Evolutionary conservation across 2,329 filamentous ascomycete genomes (phyloP).

Genomic region (Colletotrichum aenigma): DNA sequence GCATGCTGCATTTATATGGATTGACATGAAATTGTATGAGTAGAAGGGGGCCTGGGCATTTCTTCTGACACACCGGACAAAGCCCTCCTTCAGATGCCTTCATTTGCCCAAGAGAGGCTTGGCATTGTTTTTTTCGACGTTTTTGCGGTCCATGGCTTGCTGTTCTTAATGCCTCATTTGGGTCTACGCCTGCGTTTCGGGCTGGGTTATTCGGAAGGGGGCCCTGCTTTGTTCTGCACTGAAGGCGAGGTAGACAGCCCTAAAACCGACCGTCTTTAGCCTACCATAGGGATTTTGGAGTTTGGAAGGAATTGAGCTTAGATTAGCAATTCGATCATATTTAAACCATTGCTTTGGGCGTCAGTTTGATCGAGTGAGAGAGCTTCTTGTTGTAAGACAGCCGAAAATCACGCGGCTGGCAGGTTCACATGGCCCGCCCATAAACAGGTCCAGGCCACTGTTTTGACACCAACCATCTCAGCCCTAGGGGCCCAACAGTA

Average conservation of each 20-base stretch:
- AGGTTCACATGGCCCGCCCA: background rate
- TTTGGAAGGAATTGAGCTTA: background rate
- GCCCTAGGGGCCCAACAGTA: background rate
- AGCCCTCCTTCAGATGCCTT: background rate
- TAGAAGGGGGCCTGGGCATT: background rate
- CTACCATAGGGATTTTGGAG: background rate
- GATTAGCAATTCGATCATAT: background rate
- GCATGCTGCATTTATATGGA: background rate
- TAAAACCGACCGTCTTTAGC: background rate
- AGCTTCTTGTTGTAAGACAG: background rate
- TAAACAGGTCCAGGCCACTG: background rate
- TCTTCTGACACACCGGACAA: background rate
- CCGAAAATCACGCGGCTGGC: background rate
- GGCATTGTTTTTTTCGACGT: background rate
- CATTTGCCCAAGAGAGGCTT: background rate
- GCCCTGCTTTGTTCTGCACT: background rate
- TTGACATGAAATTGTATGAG: slow-evolving; percentile 20
- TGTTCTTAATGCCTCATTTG: background rate
- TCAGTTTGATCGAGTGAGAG: background rate
- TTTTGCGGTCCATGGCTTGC: background rate
- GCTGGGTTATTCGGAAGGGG: background rate
- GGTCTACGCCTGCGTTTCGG: background rate
- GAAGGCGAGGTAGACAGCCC: background rate
- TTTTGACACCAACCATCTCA: background rate
- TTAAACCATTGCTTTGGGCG: background rate